These are phyloP conservation scores for Rhynchospora pubera DNA, from an alignment of 176 grass and related monocot species.

Conservation along the genomic window DNA sequence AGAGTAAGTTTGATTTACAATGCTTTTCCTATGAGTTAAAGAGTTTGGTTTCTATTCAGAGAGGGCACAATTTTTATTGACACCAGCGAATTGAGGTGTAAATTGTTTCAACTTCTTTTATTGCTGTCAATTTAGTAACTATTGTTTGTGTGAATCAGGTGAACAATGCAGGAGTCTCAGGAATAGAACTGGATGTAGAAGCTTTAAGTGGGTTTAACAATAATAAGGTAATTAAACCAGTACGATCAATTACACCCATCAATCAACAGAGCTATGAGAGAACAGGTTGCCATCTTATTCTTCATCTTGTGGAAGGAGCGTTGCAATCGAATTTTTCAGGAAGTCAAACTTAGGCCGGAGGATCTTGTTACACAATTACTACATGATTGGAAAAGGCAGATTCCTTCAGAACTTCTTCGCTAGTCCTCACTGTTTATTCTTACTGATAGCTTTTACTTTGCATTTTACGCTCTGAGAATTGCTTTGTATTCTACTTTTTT, in stretches of 20 bases:
- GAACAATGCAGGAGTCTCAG: constrained; percentile 27
- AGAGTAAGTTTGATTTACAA: constrained; percentile 16
- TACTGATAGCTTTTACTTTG: too few relatives aligned
- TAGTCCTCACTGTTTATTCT: too few relatives aligned
- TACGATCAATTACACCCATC: background rate
- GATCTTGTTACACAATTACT: too few relatives aligned
- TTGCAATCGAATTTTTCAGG: too few relatives aligned
- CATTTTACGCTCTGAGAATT: too few relatives aligned
- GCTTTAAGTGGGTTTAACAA: background rate
- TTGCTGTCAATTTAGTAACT: background rate
- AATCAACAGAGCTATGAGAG: too few relatives aligned
- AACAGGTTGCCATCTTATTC: too few relatives aligned
- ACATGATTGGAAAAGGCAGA: too few relatives aligned
- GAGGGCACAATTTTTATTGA: background rate
- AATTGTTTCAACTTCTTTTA: background rate
- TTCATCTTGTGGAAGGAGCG: too few relatives aligned
- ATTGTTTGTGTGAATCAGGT: constrained; percentile 22
- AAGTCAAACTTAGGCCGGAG: too few relatives aligned
- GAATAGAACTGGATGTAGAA: background rate
- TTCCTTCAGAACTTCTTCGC: too few relatives aligned
- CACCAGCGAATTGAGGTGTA: background rate
- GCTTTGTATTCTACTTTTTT: too few relatives aligned
- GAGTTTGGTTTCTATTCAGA: background rate
- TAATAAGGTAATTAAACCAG: constrained; percentile 3
- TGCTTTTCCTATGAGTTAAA: constrained; percentile 14